Base-by-base conservation (phyloP, 1,139 yeast species). In the Debaryomyces nepalensis region DNA sequence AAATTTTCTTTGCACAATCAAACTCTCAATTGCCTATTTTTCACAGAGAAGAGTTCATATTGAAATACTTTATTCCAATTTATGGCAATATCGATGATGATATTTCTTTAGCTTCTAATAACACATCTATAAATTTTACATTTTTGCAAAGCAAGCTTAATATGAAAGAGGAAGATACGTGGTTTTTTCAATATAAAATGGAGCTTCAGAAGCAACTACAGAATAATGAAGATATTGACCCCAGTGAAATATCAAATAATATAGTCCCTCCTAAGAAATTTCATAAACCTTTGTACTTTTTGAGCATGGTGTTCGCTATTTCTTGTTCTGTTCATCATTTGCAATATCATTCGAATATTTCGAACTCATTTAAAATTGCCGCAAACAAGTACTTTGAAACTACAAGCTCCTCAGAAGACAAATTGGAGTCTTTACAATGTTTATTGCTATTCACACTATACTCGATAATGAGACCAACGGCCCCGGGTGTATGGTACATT, bases 401-500 rank as follows among this genome's bases (percentile, higher is more conserved):
- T 2, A 81, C 84, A 1, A 81, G 81, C 54, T 61, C 73, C 2
- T 75, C 87, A 1, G 49, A 66, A 0, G 87, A 88, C 55, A 75
- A 84, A 30, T 64, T 88, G 35, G 95, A 86, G 53, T 75, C 87
- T 0, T 63, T 90, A 2, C 91, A 87, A 56, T 93, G 91, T 0
- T 69, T 87, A 12, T 59, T 90, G 22, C 66, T 88, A 16, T 66
- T 85, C 32, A 81, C 95, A 0, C 59, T 83, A 4, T 90, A 86
- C 57, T 82, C 96, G 2, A 74, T 80, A 18, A 73, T 84, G 90
- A 69, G 89, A 48, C 90, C 91, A 0, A 79, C 86, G 1, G 79
- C 81, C 4, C 96, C 97, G 0, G 95, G 96, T 2, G 88, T 88
- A n/a, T 90, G 97, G 97, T 88, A 88, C 56, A 81, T 87, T 1